Evolutionary conservation across 148 eudicot species (phyloP).

Genomic region (Rhododendron ferrugineum): DNA sequence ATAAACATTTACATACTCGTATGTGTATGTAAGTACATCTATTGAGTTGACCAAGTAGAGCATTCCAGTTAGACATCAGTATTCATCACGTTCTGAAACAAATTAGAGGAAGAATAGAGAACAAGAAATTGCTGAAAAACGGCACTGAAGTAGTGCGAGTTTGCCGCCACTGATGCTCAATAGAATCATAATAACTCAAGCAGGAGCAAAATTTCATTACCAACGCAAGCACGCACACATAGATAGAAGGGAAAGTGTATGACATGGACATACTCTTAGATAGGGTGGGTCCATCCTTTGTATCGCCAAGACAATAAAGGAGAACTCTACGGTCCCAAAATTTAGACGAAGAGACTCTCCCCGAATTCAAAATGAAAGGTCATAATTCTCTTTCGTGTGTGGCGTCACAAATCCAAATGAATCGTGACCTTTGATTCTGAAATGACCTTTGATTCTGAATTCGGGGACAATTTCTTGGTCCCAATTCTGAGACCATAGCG

Average conservation of each 20-base stretch:
- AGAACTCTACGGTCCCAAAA: not conserved
- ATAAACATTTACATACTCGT: not conserved
- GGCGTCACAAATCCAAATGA: not conserved
- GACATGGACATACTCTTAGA: too few relatives aligned
- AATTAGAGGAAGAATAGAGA: not conserved
- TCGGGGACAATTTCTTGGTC: not conserved
- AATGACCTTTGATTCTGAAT: not conserved
- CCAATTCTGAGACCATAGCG: not conserved
- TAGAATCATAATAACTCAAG: not conserved
- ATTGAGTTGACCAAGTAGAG: not conserved
- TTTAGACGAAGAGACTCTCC: not conserved
- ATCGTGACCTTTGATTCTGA: not conserved
- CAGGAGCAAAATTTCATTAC: not conserved
- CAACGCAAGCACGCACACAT: not conserved
- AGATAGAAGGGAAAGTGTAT: not conserved
- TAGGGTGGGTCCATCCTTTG: not conserved
- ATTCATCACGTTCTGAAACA: not conserved
- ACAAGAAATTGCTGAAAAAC: not conserved
- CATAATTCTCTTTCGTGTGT: not conserved
- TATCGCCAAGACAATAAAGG: not conserved
- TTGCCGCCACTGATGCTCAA: not conserved
- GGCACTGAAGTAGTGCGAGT: not conserved
- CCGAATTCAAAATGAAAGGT: not conserved
- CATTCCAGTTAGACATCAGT: not conserved
- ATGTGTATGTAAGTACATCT: not conserved